Conservation (phyloP, 257 asterid species). For the Solanum chaucha region DNA sequence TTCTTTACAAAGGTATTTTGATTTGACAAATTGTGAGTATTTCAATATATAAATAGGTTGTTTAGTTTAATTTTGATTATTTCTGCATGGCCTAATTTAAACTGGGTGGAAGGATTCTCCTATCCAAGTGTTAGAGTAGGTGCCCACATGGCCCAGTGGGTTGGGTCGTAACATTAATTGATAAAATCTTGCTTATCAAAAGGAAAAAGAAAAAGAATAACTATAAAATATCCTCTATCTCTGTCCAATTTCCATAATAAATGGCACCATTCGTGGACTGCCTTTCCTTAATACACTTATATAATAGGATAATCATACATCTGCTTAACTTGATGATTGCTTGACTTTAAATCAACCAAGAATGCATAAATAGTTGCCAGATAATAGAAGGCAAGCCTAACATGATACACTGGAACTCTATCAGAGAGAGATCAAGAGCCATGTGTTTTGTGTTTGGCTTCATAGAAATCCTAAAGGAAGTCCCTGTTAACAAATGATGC, state of each 20-base stretch:
- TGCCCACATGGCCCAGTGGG: too few species aligned
- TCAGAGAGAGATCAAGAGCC: neutral
- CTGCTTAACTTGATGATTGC: neutral
- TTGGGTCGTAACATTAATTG: neutral
- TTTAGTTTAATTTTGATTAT: too few species aligned
- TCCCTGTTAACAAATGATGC: neutral
- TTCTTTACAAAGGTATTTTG: too few species aligned
- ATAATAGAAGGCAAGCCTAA: neutral
- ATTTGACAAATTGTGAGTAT: too few species aligned
- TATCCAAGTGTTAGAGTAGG: too few species aligned
- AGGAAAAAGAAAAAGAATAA: neutral
- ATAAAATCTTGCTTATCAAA: neutral
- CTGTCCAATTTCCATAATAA: neutral
- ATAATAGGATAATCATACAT: neutral
- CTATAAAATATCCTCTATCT: neutral
- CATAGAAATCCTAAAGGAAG: neutral
- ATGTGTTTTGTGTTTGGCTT: neutral
- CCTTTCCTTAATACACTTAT: neutral
- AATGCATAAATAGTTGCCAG: neutral
- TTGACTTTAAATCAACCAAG: neutral
- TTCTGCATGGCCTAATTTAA: too few species aligned
- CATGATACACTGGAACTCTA: neutral
- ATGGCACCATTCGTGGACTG: neutral
- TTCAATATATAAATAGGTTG: too few species aligned
- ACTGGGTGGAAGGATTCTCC: too few species aligned